Evolutionary conservation across 2,329 filamentous ascomycete genomes (phyloP), one percentile per base, ranked within the genome.

Genomic region (Westerdykella ornata): DNA sequence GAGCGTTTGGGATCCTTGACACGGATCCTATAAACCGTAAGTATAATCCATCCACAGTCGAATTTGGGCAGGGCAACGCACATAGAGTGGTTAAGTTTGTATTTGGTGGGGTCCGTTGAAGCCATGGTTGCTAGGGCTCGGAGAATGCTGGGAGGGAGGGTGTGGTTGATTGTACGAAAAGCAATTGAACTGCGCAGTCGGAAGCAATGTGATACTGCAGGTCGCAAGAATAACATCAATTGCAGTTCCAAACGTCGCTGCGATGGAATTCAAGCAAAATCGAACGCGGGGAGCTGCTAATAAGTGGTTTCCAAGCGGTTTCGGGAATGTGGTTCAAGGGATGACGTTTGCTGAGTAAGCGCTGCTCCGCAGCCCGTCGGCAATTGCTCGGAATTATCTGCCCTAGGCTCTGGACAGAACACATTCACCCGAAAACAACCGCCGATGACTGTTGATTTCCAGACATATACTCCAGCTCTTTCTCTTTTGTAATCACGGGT

Each of bases 1-100:
- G 62, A 61, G 29, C 75, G 79, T 69, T 89, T 83, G 9, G 90
- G 90, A 70, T 98, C 88, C 70, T 97, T 97, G 62, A 97, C 85
- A 66, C 90, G 84, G 64, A 95, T 75, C 87, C 87, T 92, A 34
- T 39, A 14, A 51, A 48, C 48, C 55, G 35, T 46, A 9, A 35
- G 35, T 16, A 16, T 22, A 2, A 5, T 31, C 46, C 45, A 50
- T 41, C 48, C 19, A 15, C 13, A 15, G 28, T 22, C 9, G n/a
- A 14, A 36, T 34, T 11, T 15, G 28, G 39, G 42, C 36, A 41
- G 45, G 49, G 43, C 28, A 59, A 49, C 62, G 46, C 46, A 66
- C 67, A 72, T 77, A 57, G 71, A 70, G 69, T 79, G 78, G 62
- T 82, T 80, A 43, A 81, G 71, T 68, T 80, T 82, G 69, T 83